These are phyloP conservation scores for Panaeolus papilionaceus DNA, from an alignment of 768 basidiomycete genomes.

Conservation along the genomic window DNA sequence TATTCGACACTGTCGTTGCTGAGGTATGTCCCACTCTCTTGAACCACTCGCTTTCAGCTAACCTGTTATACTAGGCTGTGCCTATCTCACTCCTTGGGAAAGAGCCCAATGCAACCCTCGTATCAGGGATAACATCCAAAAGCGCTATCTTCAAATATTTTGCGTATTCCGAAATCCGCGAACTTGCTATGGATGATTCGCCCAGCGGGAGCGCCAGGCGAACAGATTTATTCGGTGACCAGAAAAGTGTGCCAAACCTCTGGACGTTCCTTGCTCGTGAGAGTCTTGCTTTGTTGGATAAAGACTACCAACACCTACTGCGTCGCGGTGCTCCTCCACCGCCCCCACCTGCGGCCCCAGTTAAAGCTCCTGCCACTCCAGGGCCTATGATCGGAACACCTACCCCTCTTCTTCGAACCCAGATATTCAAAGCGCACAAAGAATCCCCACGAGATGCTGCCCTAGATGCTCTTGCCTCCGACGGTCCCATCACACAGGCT, in stretches of 20 bases:
- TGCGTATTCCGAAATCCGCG: conserved; percentile 68
- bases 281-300: conserved; percentile 63
- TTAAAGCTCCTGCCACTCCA: conserved; percentile 18
- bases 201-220: conserved; percentile 50
- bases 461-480: conserved; percentile 61
- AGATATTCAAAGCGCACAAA: conserved; percentile 50
- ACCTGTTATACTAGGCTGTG: conserved; percentile 45
- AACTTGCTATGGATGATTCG: conserved; percentile 52
- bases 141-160: conserved; percentile 63
- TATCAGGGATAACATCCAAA: conserved; percentile 67
- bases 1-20: conserved; percentile 66
- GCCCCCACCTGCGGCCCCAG: conserved; percentile 25
- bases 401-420: conserved; percentile 45
- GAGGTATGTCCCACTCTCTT: conserved; percentile 46
- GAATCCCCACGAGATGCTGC: conserved; percentile 60
- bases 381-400: conserved; percentile 40
- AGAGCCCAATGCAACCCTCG: conserved; percentile 60
- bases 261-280: conserved; percentile 70
- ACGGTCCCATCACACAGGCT: conserved; percentile 59
- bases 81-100: conserved; percentile 48
- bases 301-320: conserved; percentile 72
- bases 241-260: conserved; percentile 65
- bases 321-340: conserved; percentile 56
- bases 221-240: conserved; percentile 68
- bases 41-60: not conserved